Evolutionary conservation across 176 grass and related monocot genomes (phyloP).

Genomic region (Eleusine indica): DNA sequence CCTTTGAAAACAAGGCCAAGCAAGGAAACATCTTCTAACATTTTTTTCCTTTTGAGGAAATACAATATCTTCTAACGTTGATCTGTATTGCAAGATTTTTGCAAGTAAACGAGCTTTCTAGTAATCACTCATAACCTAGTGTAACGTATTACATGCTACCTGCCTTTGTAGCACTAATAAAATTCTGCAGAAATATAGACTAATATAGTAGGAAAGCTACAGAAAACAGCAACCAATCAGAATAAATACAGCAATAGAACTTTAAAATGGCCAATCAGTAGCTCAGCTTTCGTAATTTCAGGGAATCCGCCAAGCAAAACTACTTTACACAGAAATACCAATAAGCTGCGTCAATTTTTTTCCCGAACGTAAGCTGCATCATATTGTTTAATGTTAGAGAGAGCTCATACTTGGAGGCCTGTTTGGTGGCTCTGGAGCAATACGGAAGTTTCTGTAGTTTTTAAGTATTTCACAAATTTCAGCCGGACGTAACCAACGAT

Average conservation of each 20-base stretch:
- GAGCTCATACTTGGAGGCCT: conserved; percentile 68
- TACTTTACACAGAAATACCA: neutral
- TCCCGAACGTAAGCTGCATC: neutral
- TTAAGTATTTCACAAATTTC: conserved; percentile 94
- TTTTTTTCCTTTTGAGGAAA: too few relatives aligned
- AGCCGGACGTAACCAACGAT: conserved; percentile 81
- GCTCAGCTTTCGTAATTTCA: neutral
- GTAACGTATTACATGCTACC: neutral
- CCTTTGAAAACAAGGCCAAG: neutral
- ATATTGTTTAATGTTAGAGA: neutral
- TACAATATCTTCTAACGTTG: neutral
- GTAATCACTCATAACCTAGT: neutral
- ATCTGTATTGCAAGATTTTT: neutral
- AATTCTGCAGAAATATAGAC: conserved; percentile 13
- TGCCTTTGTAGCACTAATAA: conserved; percentile 6
- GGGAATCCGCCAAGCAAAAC: neutral
- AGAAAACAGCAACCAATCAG: neutral
- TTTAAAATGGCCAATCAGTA: neutral
- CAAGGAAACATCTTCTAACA: neutral
- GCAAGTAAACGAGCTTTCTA: neutral
- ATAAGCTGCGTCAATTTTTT: neutral
- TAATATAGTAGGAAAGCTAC: neutral
- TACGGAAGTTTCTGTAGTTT: conserved; percentile 72
- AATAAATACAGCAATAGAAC: neutral
- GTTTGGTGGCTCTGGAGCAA: conserved; percentile 83